These are phyloP conservation scores for Erysiphe pulchra DNA, from an alignment of 2,329 filamentous ascomycete species.

Conservation along the genomic window DNA sequence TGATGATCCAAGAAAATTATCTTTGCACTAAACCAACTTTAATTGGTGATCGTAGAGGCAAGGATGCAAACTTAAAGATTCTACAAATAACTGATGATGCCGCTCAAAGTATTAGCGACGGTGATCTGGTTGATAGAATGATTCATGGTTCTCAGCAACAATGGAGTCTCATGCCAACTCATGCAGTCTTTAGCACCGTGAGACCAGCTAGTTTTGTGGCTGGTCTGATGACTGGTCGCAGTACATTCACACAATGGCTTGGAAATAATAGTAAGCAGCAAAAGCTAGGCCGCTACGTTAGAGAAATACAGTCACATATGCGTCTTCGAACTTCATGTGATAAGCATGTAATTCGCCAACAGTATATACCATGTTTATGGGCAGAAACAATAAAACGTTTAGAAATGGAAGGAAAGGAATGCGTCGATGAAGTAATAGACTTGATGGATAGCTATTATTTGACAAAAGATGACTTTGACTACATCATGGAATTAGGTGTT, in stretches of 20 bases:
- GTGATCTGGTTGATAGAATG: constrained; percentile 89
- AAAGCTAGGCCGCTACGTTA: constrained; percentile 55
- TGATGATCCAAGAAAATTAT: constrained; percentile 99
- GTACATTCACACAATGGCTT: constrained; percentile 72
- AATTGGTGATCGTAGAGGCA: constrained; percentile 21
- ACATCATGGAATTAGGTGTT: constrained; percentile 71
- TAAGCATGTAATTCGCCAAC: constrained; percentile 77
- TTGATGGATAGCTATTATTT: constrained; percentile 95
- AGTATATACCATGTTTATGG: constrained; percentile 81
- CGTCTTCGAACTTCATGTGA: constrained; percentile 73
- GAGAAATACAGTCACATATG: constrained; percentile 95
- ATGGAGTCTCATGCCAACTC: constrained; percentile 92
- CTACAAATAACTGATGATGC: constrained; percentile 70
- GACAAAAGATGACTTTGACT: constrained; percentile 84
- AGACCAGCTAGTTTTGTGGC: constrained; percentile 68
- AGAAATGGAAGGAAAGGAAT: constrained; percentile 55
- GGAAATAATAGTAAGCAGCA: constrained; percentile 79
- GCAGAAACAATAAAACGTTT: constrained; percentile 50
- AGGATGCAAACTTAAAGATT: constrained; percentile 52
- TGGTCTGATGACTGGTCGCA: constrained; percentile 45
- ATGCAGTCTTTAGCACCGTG: constrained; percentile 88
- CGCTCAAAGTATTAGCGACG: constrained; percentile 89
- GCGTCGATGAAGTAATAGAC: constrained; percentile 60
- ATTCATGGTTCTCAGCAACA: constrained; percentile 96
- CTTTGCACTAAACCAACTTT: constrained; percentile 53